Evolutionary conservation across 1,284 basidiomycete species (phyloP).

Genomic region (Meripilus lineatus): DNA sequence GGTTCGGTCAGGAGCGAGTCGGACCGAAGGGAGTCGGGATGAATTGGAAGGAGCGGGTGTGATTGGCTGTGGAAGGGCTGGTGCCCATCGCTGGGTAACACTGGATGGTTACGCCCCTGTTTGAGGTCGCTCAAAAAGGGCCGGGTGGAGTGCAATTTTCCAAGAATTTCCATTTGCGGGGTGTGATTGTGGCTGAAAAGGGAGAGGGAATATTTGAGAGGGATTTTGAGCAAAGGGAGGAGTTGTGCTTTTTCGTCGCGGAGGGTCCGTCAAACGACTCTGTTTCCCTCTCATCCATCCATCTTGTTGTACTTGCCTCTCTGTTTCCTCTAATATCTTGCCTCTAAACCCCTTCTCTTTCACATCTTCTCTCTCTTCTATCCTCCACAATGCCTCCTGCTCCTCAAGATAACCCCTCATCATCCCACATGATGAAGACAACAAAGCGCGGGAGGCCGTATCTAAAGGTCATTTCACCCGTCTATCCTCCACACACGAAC

Average conservation of each 20-base stretch:
- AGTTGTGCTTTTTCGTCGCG: too few relatives aligned
- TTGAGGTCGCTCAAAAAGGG: conserved; percentile 16
- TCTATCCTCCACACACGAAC: conserved; percentile 6
- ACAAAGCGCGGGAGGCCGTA: conserved; percentile 93
- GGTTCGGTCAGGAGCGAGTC: too few relatives aligned
- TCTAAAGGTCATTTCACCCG: conserved; percentile 61
- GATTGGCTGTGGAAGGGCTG: background rate
- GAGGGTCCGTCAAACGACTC: too few relatives aligned
- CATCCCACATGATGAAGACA: conserved; percentile 95
- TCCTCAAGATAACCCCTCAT: conserved; percentile 38
- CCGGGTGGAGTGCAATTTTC: background rate
- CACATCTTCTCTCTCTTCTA: conserved; percentile 6
- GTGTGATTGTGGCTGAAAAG: too few relatives aligned
- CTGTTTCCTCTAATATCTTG: conserved; percentile 8
- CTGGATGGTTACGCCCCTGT: conserved; percentile 16
- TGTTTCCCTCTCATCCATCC: conserved; percentile 20
- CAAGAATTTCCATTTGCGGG: too few relatives aligned
- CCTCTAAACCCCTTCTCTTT: conserved; percentile 4
- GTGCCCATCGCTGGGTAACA: background rate
- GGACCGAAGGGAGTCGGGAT: too few relatives aligned
- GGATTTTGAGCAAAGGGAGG: too few relatives aligned
- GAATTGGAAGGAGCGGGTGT: too few relatives aligned
- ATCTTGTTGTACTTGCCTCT: conserved; percentile 21
- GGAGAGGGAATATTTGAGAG: too few relatives aligned
- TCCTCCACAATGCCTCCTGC: conserved; percentile 32